phyloP scores from a whole-genome alignment of 805 yeast species.

The Metschnikowia rubicola region DNA sequence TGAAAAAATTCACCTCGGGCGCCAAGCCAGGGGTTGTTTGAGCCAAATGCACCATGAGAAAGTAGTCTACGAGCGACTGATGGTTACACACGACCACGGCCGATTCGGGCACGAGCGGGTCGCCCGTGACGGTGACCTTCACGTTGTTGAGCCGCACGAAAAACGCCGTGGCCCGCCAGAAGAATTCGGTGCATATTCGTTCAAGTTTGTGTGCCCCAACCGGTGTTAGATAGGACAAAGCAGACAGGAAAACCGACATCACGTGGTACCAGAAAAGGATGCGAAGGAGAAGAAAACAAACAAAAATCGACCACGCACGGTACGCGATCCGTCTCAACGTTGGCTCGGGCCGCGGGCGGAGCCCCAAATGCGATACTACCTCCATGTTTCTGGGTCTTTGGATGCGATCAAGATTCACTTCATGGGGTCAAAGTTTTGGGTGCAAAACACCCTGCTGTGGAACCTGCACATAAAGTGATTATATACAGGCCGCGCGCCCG shows the following conservation, averaged over 20 bases:
- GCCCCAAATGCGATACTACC: conserved; percentile 31
- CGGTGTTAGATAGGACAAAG: conserved; percentile 9
- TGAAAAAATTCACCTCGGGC: conserved; percentile 57
- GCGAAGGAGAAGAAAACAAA: conserved; percentile 17
- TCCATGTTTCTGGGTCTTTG: conserved; percentile 22
- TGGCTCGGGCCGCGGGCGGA: conserved; percentile 19
- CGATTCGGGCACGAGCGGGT: conserved; percentile 32
- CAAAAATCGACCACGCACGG: conserved; percentile 18
- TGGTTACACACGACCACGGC: conserved; percentile 57
- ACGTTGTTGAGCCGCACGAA: conserved; percentile 23
- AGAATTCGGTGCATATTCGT: conserved; percentile 4
- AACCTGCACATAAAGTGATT: not conserved
- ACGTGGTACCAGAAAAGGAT: conserved; percentile 21
- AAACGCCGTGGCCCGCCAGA: conserved; percentile 15
- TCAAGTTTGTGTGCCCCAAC: conserved; percentile 3
- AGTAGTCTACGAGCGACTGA: conserved; percentile 62
- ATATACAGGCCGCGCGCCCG: not conserved
- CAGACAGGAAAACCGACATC: conserved; percentile 16
- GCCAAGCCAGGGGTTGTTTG: conserved; percentile 15
- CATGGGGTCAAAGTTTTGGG: not conserved
- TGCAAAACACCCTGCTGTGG: not conserved
- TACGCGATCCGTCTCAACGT: conserved; percentile 4
- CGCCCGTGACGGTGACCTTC: conserved; percentile 41
- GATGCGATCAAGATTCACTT: not conserved
- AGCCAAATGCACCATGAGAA: conserved; percentile 47